Conservation (phyloP, 2,329 filamentous ascomycete species). For the Paracoccidioides lutzii region DNA sequence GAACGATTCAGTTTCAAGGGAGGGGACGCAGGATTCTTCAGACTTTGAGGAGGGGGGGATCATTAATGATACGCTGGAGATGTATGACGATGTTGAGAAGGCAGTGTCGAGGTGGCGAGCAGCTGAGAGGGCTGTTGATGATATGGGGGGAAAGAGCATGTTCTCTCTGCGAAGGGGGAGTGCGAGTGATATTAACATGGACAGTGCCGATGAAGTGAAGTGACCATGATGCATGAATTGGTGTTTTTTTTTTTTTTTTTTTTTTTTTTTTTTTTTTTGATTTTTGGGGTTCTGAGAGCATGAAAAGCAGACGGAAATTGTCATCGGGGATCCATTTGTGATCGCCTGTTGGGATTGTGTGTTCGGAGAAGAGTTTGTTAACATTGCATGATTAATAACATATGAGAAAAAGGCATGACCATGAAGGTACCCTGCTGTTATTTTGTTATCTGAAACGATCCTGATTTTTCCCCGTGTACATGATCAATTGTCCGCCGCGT, state of each 20-base stretch:
- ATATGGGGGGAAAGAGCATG: slow-evolving; percentile 24
- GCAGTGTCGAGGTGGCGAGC: slow-evolving; percentile 63
- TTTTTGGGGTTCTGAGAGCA: neutral
- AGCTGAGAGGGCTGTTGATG: slow-evolving; percentile 42
- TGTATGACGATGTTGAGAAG: slow-evolving; percentile 79
- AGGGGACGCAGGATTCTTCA: slow-evolving; percentile 46
- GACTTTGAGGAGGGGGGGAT: slow-evolving; percentile 66
- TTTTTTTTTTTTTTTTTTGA: neutral
- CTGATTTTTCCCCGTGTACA: too few species aligned
- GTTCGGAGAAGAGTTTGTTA: too few species aligned
- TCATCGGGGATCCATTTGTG: too few species aligned
- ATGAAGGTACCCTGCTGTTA: neutral
- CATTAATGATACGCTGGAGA: slow-evolving; percentile 74
- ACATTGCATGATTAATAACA: neutral
- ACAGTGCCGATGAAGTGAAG: slow-evolving; percentile 9
- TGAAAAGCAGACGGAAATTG: too few species aligned
- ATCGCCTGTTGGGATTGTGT: neutral
- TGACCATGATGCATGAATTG: neutral
- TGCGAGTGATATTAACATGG: slow-evolving; percentile 25
- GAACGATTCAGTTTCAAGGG: slow-evolving; percentile 27
- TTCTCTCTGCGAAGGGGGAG: slow-evolving; percentile 26
- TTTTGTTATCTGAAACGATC: neutral
- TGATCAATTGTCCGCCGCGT: neutral
- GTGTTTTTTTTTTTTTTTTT: neutral
- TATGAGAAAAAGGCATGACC: neutral